Conservation (phyloP, 2,329 filamentous ascomycete species). For the Berkeleyomyces basicola region DNA sequence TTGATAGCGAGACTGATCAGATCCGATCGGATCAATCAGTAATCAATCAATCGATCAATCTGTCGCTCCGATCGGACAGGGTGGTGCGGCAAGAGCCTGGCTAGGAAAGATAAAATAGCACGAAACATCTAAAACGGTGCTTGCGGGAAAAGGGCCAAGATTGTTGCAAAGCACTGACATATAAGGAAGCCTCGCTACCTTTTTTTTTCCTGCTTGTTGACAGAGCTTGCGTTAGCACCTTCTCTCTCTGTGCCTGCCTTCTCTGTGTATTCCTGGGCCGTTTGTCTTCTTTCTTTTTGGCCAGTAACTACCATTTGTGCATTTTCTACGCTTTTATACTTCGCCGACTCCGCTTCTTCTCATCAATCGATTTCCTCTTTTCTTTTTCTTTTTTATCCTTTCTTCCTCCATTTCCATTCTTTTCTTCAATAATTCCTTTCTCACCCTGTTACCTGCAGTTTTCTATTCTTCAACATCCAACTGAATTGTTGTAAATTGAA, state of each 20-base stretch:
- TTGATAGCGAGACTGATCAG: not conserved
- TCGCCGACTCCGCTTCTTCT: not conserved
- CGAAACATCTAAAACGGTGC: not conserved
- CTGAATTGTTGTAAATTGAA: not conserved
- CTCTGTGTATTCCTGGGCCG: not conserved
- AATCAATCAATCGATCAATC: not conserved
- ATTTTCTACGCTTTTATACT: not conserved
- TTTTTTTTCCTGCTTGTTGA: not conserved
- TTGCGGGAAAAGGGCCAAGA: not conserved
- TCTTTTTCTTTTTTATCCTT: not conserved
- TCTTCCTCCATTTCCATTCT: not conserved
- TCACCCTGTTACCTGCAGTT: not conserved
- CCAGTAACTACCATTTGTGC: not conserved
- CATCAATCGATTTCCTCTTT: not conserved
- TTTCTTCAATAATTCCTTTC: not conserved
- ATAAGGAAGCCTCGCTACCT: constrained; percentile 5
- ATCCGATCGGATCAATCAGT: not conserved
- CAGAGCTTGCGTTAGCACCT: not conserved
- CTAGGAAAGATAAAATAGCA: not conserved
- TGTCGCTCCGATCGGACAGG: not conserved
- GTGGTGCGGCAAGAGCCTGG: not conserved
- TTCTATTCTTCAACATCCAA: too few species aligned
- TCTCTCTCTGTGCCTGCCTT: not conserved
- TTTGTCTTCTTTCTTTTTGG: not conserved
- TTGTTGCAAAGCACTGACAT: not conserved